Conservation (phyloP, 768 basidiomycete genomes). For the Lactarius indigo region DNA sequence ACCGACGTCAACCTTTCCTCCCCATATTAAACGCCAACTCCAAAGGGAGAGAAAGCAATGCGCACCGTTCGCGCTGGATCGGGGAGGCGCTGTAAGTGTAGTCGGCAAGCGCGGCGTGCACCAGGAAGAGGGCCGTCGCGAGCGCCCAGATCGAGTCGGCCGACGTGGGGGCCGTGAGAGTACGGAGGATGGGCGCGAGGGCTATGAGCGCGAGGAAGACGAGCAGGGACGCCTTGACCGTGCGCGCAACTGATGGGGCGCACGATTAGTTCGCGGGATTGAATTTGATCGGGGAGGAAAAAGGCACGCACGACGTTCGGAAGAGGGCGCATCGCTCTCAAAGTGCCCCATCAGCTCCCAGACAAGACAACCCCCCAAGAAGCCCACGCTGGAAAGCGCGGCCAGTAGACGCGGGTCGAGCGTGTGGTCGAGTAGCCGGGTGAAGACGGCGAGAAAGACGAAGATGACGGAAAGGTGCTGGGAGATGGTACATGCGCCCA, state of each 20-base stretch:
- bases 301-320: constrained; percentile 19
- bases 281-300: not conserved
- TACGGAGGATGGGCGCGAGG: constrained; percentile 85
- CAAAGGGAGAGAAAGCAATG: constrained; percentile 11
- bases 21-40: not conserved
- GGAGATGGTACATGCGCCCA: constrained; percentile 69
- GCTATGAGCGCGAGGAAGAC: constrained; percentile 88
- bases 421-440: constrained; percentile 56
- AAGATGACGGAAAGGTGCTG: constrained; percentile 82
- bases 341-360: constrained; percentile 56
- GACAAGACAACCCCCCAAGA: constrained; percentile 53
- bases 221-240: constrained; percentile 76
- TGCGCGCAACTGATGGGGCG: constrained; percentile 55
- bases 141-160: constrained; percentile 97
- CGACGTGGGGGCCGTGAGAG: constrained; percentile 91
- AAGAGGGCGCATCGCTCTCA: constrained; percentile 32
- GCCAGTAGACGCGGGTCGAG: constrained; percentile 71
- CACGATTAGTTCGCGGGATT: not conserved
- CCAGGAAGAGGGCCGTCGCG: constrained; percentile 75
- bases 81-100: constrained; percentile 52
- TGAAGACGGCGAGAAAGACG: constrained; percentile 79
- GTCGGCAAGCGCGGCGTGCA: constrained; percentile 82
- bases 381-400: constrained; percentile 57
- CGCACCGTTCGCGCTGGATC: constrained; percentile 16
- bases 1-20: constrained; percentile 67